A percentile compares a stretch with the other conserved stretches of the same genome.
These are phyloP conservation scores for Mentha longifolia DNA, from an alignment of 257 asterid genomes.

Conservation along the genomic window DNA sequence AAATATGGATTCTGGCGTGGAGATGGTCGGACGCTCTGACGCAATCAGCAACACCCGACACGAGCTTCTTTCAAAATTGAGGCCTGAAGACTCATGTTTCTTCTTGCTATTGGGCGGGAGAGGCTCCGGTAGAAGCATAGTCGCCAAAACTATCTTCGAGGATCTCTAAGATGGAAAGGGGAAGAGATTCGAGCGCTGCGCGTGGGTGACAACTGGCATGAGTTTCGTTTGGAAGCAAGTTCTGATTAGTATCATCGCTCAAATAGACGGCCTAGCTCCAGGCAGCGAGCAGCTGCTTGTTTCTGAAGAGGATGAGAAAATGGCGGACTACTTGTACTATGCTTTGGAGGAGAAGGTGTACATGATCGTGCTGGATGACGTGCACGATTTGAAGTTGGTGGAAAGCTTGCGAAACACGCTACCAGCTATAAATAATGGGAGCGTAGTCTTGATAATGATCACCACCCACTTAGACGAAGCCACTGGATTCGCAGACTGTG, in stretches of 20 bases:
- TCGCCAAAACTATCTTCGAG: background rate
- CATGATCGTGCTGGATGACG: conserved; percentile 26
- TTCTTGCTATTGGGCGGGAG: background rate
- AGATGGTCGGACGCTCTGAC: background rate
- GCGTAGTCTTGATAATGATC: background rate
- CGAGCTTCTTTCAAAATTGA: background rate
- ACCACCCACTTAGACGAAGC: no score
- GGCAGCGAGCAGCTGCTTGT: background rate
- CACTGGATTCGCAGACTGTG: no score
- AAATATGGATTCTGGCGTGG: background rate
- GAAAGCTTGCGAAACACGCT: background rate
- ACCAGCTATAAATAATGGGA: background rate
- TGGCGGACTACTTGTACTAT: background rate
- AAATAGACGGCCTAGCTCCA: background rate
- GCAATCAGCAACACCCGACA: no score
- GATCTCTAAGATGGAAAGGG: no score
- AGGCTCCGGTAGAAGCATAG: background rate
- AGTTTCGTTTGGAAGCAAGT: no score
- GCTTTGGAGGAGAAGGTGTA: background rate
- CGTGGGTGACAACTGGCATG: background rate
- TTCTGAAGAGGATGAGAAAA: background rate
- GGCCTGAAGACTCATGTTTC: background rate
- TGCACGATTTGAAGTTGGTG: background rate
- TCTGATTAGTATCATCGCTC: background rate
- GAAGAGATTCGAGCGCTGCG: background rate